These are phyloP conservation scores for Volutella citrinella DNA, from an alignment of 2,329 filamentous ascomycete genomes.

Conservation along the genomic window DNA sequence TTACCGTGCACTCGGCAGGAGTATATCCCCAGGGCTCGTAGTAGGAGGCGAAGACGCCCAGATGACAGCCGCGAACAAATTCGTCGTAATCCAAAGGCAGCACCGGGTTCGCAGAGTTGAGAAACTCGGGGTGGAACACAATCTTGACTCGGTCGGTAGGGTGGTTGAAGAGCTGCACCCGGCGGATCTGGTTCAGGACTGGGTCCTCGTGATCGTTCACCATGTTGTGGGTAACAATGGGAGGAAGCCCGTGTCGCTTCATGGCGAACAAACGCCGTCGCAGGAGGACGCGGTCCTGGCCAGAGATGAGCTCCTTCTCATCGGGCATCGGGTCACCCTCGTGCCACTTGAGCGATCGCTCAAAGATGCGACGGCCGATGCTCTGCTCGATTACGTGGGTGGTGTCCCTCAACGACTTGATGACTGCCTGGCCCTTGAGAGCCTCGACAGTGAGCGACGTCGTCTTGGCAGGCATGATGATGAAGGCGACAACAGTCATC, in stretches of 20 bases:
- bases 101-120: slow-evolving; percentile 93
- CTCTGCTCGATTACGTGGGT: slow-evolving; percentile 89
- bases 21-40: slow-evolving; percentile 99
- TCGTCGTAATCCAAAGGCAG: slow-evolving; percentile 96
- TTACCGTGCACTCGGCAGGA: slow-evolving; percentile 95
- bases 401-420: slow-evolving; percentile 92
- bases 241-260: slow-evolving; percentile 87
- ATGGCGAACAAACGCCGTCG: slow-evolving; percentile 91
- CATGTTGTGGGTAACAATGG: slow-evolving; percentile 99
- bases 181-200: slow-evolving; percentile 90
- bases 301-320: slow-evolving; percentile 92
- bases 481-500: slow-evolving; percentile 92
- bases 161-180: slow-evolving; percentile 96
- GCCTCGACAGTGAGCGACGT: slow-evolving; percentile 93
- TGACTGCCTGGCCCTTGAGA: slow-evolving; percentile 92
- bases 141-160: slow-evolving; percentile 94
- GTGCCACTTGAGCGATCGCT: slow-evolving; percentile 91
- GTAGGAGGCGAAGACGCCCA: slow-evolving; percentile 95
- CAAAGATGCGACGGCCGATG: slow-evolving; percentile 90
- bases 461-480: slow-evolving; percentile 98
- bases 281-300: slow-evolving; percentile 87
- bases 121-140: slow-evolving; percentile 95
- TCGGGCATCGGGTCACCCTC: slow-evolving; percentile 92
- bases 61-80: slow-evolving; percentile 93
- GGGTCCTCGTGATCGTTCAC: slow-evolving; percentile 89